These are phyloP conservation scores for Scutellaria barbata DNA, from an alignment of 257 asterid genomes.

Conservation along the genomic window DNA sequence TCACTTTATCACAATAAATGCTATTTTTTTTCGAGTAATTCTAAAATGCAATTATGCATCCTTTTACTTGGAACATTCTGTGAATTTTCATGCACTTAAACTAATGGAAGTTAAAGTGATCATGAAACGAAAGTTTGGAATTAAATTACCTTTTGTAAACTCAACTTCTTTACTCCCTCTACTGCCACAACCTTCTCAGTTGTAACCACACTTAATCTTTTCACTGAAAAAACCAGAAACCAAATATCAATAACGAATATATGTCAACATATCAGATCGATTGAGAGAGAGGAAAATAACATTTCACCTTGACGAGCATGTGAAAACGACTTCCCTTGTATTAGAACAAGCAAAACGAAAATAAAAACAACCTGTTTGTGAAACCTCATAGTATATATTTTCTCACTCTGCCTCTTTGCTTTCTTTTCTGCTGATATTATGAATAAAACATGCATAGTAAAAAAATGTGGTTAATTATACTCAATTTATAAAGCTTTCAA, in stretches of 20 bases:
- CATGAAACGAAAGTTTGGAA: not conserved
- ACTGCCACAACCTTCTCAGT: conserved; percentile 27
- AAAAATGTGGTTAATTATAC: not conserved
- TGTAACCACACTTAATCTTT: conserved; percentile 31
- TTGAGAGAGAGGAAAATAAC: not conserved
- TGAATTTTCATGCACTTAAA: no score
- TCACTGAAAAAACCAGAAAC: conserved; percentile 32
- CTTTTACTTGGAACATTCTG: no score
- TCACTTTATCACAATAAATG: no score
- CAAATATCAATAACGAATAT: not conserved
- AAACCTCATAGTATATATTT: conserved; percentile 35
- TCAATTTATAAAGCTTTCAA: conserved; percentile 42
- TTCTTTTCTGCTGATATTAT: not conserved
- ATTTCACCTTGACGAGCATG: conserved; percentile 47
- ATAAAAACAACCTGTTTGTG: conserved; percentile 34
- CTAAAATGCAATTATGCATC: no score
- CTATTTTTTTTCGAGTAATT: no score
- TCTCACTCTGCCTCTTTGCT: not conserved
- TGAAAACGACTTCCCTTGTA: conserved; percentile 31
- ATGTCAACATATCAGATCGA: not conserved
- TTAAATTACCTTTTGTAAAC: conserved; percentile 37
- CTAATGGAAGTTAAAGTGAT: not conserved
- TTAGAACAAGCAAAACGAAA: conserved; percentile 35
- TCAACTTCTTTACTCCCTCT: conserved; percentile 13
- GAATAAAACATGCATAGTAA: conserved; percentile 32